Percentiles rank a stretch among this genome's conserved stretches.
These are phyloP conservation scores for Elasticomyces elasticus DNA, from an alignment of 495 filamentous ascomycete species.

Conservation along the genomic window DNA sequence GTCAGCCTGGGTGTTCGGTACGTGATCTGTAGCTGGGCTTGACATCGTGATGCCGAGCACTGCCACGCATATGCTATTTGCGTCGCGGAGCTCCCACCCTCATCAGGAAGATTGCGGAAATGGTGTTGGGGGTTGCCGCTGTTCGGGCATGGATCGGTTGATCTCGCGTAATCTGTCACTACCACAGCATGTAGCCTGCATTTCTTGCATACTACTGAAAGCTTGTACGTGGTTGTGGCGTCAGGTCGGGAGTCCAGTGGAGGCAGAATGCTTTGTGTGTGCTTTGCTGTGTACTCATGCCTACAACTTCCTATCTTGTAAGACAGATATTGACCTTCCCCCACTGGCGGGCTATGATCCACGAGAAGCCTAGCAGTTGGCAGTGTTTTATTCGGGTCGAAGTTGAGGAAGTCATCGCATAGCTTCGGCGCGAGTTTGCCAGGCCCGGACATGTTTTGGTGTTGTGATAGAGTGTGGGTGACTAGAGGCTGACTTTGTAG, in stretches of 20 bases:
- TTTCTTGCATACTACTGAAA: conserved; percentile 46
- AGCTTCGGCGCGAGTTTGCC: conserved; percentile 57
- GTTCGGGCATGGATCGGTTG: conserved; percentile 27
- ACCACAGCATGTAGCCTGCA: conserved; percentile 49
- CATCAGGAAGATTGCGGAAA: conserved; percentile 23
- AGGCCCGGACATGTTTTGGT: conserved; percentile 24
- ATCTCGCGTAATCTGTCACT: conserved; percentile 33
- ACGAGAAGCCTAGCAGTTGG: conserved; percentile 46
- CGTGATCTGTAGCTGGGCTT: conserved; percentile 45
- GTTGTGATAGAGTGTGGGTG: neutral
- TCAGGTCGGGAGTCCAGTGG: conserved; percentile 32
- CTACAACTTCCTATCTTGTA: conserved; percentile 35
- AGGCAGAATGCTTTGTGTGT: conserved; percentile 41
- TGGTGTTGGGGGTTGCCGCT: conserved; percentile 32
- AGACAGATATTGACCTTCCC: conserved; percentile 11
- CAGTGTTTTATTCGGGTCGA: conserved; percentile 43
- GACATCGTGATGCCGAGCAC: conserved; percentile 51
- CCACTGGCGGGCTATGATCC: conserved; percentile 35
- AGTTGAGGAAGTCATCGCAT: conserved; percentile 45
- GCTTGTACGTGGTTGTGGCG: conserved; percentile 37
- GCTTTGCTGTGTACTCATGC: conserved; percentile 47
- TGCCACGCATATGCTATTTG: conserved; percentile 38
- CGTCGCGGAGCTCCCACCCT: neutral
- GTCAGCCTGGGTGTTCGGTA: conserved; percentile 45
- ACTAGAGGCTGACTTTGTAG: too few species aligned